Evolutionary conservation across 2,329 filamentous ascomycete species (phyloP).

Genomic region (Trichoderma oligosporum): DNA sequence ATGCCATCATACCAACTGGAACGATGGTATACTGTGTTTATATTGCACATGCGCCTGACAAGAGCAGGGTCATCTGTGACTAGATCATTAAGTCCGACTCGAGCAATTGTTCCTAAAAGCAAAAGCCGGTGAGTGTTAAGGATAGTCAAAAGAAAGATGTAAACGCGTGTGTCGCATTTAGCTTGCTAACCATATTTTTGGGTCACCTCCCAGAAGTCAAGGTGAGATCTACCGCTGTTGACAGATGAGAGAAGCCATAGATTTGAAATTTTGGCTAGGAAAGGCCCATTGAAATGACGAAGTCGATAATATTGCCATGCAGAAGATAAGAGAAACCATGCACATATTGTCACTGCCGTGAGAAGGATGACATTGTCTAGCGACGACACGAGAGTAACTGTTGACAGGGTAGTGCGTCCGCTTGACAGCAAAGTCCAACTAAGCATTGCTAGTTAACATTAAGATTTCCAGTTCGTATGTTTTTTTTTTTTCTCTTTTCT

Average conservation of each 20-base stretch:
- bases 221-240: slow-evolving; percentile 1
- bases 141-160: not conserved
- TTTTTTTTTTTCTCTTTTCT: too few species aligned
- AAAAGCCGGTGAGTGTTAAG: not conserved
- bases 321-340: not conserved
- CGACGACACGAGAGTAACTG: too few species aligned
- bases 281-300: slow-evolving; percentile 16
- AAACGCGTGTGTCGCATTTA: not conserved
- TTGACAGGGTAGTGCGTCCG: too few species aligned
- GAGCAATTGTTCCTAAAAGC: slow-evolving; percentile 30
- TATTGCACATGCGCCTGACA: slow-evolving; percentile 39
- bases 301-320: slow-evolving; percentile 8
- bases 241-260: slow-evolving; percentile 8
- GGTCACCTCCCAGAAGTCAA: slow-evolving; percentile 15
- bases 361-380: not conserved
- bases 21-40: slow-evolving; percentile 35
- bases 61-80: slow-evolving; percentile 45
- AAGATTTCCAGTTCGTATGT: too few species aligned
- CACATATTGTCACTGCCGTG: not conserved
- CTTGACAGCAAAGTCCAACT: too few species aligned
- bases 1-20: slow-evolving; percentile 46
- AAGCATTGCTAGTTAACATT: too few species aligned
- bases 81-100: slow-evolving; percentile 42
- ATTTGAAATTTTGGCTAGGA: slow-evolving; percentile 3
- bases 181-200: slow-evolving; percentile 11